Base-by-base conservation (phyloP, 2,329 filamentous ascomycete species). In the Didymella pomorum region DNA sequence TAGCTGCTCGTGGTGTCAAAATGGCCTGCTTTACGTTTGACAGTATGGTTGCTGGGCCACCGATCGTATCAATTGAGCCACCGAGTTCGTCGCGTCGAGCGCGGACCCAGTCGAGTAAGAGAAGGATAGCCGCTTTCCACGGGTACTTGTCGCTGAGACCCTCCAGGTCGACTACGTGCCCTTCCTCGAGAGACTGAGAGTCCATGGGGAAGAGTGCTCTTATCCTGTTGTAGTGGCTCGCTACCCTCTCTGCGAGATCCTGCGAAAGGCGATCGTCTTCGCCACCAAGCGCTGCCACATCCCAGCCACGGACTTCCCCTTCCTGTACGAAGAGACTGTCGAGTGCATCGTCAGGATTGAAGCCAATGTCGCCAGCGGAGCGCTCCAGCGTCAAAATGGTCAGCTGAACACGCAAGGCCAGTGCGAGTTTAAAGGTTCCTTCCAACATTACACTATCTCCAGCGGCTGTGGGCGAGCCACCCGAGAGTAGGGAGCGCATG, bases 391-490 rank as follows among this genome's bases (percentile, higher is more conserved):
- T 69, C n/a, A 76, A 61, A 39, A 86, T 81, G n/a, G 81, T 74
- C 11, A 79, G 75, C 61, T 87, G 85, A 2, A 84, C 86, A 2
- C 84, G 80, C 21, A 87, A 76, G 7, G 84, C 81, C 7, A 87
- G 69, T 1, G 79, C 82, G 21, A 86, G 62, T 3, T 79, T 67
- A 54, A 85, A 82, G 0, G 82, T 84, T 42, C 79, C 63, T 50
- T 78, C 47, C 12, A 75, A 59, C 7, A 84, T 62, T 2, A 56
- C 62, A 62, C 80, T 84, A 6, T 76, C 71, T 6, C 79, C 82
- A 18, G 50, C 20, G 50, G 48, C 4, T 48, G 64, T 31, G 58
- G 44, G 52, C 10, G 55, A 21, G 10, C 21, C 26, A 1, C 45
- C 56, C 31, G 57, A 56, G n/a, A 63, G 58, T 3, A 75, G 60